Evolutionary conservation across 441 rosid genomes (phyloP), one percentile per base, ranked within the genome.

Genomic region (Arabidopsis lyrata): DNA sequence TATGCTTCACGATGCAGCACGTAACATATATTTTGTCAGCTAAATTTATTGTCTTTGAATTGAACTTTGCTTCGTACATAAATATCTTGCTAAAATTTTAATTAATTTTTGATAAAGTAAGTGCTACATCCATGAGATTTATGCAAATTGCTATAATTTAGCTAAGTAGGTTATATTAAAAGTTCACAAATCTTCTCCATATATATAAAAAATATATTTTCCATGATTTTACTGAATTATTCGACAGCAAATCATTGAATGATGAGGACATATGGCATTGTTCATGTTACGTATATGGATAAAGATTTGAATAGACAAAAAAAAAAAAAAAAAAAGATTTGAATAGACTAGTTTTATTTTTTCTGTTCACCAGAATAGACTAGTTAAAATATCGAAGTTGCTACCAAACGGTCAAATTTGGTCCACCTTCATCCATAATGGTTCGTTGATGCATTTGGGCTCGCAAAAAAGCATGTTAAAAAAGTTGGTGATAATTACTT

Each of bases 331-430:
- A n/a, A n/a, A 57, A 29, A 57, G 27, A 64, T 57, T 38, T 52
- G 35, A 64, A 64, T 70, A 22, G 27, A 58, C 20, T 48, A 58
- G 29, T 58, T 65, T 24, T 18, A 0, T 18, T 24, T 24, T 24
- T 24, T 24, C 27, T 24, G 27, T 24, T 24, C 27, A 24, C 27
- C 27, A 24, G 27, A 63, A 70, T 70, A 22, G 27, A 65, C 18
- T 47, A 49, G 27, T 58, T 65, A 32, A 35, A 65, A 50, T 71
- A 49, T 55, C 45, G 22, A 77, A 44, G 31, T 71, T 71, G 72
- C 73, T 66, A 77, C 73, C 73, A 71, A 71, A 77, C 76, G 80
- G 76, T 77, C 80, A 77, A 71, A 71, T 52, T 41, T 32, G 76
- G 63, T 57, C 68, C 80, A 72, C 74, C 53, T 34, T 71, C 49